phyloP scores from a whole-genome alignment of 257 asterid species.

The Anisodus acutangulus region DNA sequence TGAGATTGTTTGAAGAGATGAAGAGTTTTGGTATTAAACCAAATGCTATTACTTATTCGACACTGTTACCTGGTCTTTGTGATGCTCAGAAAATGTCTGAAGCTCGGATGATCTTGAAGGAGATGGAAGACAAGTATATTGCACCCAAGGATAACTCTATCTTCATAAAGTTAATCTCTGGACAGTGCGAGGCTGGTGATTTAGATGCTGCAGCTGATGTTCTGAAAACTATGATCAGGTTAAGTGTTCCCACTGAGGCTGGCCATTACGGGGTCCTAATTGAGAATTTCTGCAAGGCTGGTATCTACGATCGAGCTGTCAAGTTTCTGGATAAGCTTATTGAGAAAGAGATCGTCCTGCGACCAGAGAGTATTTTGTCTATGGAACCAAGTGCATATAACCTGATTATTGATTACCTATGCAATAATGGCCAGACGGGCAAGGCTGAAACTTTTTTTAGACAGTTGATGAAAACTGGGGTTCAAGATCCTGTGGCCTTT shows the following conservation, averaged over 20 bases:
- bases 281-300: constrained; percentile 79
- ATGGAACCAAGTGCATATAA: constrained; percentile 85
- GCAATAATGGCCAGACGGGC: constrained; percentile 71
- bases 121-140: constrained; percentile 72
- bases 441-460: constrained; percentile 81
- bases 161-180: constrained; percentile 60
- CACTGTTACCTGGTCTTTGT: constrained; percentile 84
- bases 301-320: constrained; percentile 67
- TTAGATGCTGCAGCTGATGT: constrained; percentile 80
- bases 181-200: constrained; percentile 78
- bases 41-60: constrained; percentile 72
- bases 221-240: constrained; percentile 76
- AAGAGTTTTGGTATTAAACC: constrained; percentile 73
- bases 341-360: constrained; percentile 77
- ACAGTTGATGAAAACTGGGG: constrained; percentile 94
- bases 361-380: constrained; percentile 62
- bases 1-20: constrained; percentile 86
- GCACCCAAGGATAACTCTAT: constrained; percentile 67
- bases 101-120: constrained; percentile 64
- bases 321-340: constrained; percentile 73
- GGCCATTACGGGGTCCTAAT: constrained; percentile 90
- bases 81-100: constrained; percentile 78
- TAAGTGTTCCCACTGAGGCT: constrained; percentile 86
- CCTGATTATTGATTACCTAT: constrained; percentile 72
- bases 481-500: constrained; percentile 71